Base-by-base conservation (phyloP, 495 filamentous ascomycete species). In the Penicillium diatomitis region DNA sequence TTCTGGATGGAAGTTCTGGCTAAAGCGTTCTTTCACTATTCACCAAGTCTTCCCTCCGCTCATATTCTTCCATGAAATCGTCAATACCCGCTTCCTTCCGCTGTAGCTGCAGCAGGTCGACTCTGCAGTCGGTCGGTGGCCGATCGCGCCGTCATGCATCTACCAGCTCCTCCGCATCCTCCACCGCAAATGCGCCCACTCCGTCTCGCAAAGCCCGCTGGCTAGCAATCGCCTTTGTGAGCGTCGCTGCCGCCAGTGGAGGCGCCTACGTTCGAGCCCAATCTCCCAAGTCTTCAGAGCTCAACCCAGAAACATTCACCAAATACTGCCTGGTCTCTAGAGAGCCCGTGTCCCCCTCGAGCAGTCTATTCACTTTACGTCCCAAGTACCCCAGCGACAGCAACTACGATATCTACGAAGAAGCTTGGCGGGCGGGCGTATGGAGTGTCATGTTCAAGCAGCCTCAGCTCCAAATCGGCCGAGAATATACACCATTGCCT, bases 401-500 rank as follows among this genome's bases (percentile, higher is more conserved):
- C 40, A 73, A 71, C 41, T 58, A 55, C 45, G 65, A 66, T 8
- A 68, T 70, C 37, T 76, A 78, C 58, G 68, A 71, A 32, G 63
- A 73, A 33, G 69, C 68, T 47, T 83, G 79, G 76, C 63, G 64
- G 42, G 71, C 72, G 5, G 86, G 85, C 2, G 70, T 92, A 35
- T 90, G 88, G 83, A 88, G 84, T 50, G 83, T 96, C 10, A 87
- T 95, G 75, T 75, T 95, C 57, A 95, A 95, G 63, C 91, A 98
- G 64, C 92, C 92, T 6, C 82, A 94, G 59, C 56, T 96, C 44
- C 88, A 95, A 60, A 91, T 98, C 41, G 85, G 86, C 35, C 69
- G 92, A 44, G 79, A 84, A 11, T 98, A 98, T 63, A 96, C 92
- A 8, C 89, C 91, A 0, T 68, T 97, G 0, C 91, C 92, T 0